Evolutionary conservation across 2,329 filamentous ascomycete genomes (phyloP).

Genomic region (Laburnicola sp.): DNA sequence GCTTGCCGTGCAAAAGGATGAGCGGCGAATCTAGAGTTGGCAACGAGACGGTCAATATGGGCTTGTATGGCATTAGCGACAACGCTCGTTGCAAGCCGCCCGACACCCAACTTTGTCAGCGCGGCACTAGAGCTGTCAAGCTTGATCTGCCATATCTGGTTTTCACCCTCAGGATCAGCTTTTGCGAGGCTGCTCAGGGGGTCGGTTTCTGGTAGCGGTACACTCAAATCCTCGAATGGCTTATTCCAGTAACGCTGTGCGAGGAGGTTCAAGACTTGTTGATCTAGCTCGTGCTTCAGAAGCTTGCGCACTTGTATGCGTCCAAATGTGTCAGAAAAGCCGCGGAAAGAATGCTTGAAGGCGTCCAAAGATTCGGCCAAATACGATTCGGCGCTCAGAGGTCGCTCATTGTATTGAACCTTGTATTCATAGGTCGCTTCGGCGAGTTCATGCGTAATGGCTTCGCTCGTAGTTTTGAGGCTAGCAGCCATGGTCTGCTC

Average conservation of each 20-base stretch:
- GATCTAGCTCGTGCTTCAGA: conserved; percentile 89
- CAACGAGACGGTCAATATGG: conserved; percentile 77
- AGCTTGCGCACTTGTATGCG: conserved; percentile 85
- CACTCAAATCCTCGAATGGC: conserved; percentile 80
- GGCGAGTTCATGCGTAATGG: conserved; percentile 91
- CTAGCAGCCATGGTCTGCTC: conserved; percentile 97
- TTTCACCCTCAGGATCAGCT: conserved; percentile 70
- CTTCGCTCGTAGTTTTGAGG: conserved; percentile 84
- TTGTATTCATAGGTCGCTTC: conserved; percentile 99
- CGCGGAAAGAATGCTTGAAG: conserved; percentile 98
- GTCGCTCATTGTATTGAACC: conserved; percentile 97
- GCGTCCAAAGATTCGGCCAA: conserved; percentile 91
- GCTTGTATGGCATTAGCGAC: conserved; percentile 85
- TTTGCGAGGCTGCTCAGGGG: conserved; percentile 78
- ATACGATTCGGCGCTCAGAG: conserved; percentile 93
- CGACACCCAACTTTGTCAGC: conserved; percentile 91
- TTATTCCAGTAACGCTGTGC: conserved; percentile 98
- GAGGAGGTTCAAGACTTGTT: conserved; percentile 89
- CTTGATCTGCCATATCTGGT: conserved; percentile 89
- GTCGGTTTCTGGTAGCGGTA: conserved; percentile 68
- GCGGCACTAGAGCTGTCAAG: conserved; percentile 89
- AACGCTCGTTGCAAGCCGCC: conserved; percentile 86
- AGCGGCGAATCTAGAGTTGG: conserved; percentile 78
- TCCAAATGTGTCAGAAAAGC: conserved; percentile 87
- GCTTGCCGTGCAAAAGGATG: conserved; percentile 91